These are phyloP conservation scores for Mycena sp. DNA, from an alignment of 1,284 basidiomycete genomes.

Conservation along the genomic window DNA sequence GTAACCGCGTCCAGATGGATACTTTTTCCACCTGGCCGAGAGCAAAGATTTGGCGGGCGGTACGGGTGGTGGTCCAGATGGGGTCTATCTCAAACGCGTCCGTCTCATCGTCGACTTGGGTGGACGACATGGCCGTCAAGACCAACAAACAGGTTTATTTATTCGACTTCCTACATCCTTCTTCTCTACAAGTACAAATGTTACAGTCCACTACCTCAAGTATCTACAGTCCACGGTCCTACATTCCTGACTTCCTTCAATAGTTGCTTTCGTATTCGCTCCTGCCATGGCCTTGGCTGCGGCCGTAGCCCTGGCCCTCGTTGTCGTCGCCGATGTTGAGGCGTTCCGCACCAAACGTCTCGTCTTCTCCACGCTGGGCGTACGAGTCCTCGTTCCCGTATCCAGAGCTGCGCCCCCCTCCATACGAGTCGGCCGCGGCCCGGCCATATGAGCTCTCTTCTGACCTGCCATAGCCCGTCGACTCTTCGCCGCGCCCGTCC, in stretches of 20 bases:
- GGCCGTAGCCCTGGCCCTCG: slow-evolving; percentile 28
- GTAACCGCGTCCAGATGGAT: neutral
- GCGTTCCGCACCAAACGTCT: slow-evolving; percentile 59
- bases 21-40: slow-evolving; percentile 85
- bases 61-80: slow-evolving; percentile 82
- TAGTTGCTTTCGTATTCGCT: too few species aligned
- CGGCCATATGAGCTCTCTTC: slow-evolving; percentile 17
- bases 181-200: too few species aligned
- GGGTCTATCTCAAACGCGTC: slow-evolving; percentile 63
- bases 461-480: slow-evolving; percentile 5
- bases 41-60: slow-evolving; percentile 82
- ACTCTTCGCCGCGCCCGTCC: slow-evolving; percentile 5
- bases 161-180: too few species aligned
- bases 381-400: slow-evolving; percentile 12
- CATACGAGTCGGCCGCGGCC: too few species aligned
- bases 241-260: too few species aligned
- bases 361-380: slow-evolving; percentile 36
- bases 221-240: too few species aligned
- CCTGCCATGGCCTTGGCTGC: too few species aligned
- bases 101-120: slow-evolving; percentile 29
- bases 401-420: slow-evolving; percentile 15
- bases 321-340: slow-evolving; percentile 47
- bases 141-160: too few species aligned
- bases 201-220: too few species aligned
- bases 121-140: slow-evolving; percentile 3